A percentile compares a stretch with the other conserved stretches of the same genome.
Evolutionary conservation across 2,329 filamentous ascomycete genomes (phyloP).

Genomic region (Eutypa lata): DNA sequence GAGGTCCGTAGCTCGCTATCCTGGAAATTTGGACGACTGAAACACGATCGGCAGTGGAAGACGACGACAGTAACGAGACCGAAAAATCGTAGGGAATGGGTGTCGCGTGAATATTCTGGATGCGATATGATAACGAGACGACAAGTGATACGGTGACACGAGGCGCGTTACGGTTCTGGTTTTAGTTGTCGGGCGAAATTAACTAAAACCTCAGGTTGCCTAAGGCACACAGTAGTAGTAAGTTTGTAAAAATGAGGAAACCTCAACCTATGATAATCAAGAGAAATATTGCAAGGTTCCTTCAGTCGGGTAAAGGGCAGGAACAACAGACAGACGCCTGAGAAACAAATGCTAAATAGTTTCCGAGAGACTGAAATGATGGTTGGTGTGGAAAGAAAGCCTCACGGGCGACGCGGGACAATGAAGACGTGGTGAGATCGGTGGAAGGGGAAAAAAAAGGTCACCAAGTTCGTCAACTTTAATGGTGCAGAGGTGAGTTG

Average conservation of each 20-base stretch:
- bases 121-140: not conserved
- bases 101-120: not conserved
- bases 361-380: not conserved
- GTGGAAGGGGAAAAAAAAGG: not conserved
- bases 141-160: not conserved
- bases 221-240: no score
- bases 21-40: constrained; percentile 1
- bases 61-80: not conserved
- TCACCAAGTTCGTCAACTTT: not conserved
- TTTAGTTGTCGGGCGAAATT: not conserved
- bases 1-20: constrained; percentile 14
- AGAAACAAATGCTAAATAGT: not conserved
- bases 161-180: not conserved
- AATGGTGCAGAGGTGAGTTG: not conserved
- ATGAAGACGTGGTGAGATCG: not conserved
- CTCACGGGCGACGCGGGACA: not conserved
- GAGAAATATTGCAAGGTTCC: no score
- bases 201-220: no score
- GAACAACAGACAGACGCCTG: not conserved
- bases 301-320: no score
- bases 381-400: no score
- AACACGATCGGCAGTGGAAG: not conserved
- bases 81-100: not conserved
- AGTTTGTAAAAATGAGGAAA: no score
- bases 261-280: no score